Base-by-base conservation (phyloP, 2,329 filamentous ascomycete genomes). In the Epicoccum nigrum region DNA sequence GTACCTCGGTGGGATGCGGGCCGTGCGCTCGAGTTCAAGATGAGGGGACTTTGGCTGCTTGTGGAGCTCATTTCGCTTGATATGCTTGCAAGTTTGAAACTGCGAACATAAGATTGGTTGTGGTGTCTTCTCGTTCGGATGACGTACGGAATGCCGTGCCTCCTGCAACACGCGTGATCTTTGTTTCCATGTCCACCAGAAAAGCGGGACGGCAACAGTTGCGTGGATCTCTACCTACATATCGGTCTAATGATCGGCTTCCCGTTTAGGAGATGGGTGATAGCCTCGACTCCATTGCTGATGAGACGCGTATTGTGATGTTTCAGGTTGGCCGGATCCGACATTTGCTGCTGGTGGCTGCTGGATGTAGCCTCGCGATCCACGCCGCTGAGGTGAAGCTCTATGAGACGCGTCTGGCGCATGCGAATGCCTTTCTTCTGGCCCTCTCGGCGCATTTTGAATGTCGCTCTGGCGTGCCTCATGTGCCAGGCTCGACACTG, bases 31-130 rank as follows among this genome's bases (percentile, higher is more conserved):
- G 57, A 55, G 50, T 61, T 64, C 56, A 57, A 67, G 59, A 66
- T 65, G 60, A 65, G 51, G 50, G 55, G 45, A 56, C 55, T 46
- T 62, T 60, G 54, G 51, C 32, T 60, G 60, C 23, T 53, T 62
- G 68, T 71, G 67, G 68, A 71, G 59, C 67, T 72, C 68, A 73
- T 73, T 63, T 73, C 70, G 70, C 68, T 71, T 71, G 59, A 42
- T 47, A 63, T 60, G 61, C 59, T 59, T 62, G 62, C 59, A 59
- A 56, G 49, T 50, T 56, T 53, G 48, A 56, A 56, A 58, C 51
- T 57, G 51, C 55, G 38, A 54, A 45, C 45, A 52, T 41, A 50
- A 55, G 45, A 57, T 55, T 56, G 46, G 40, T 42, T 46, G 60
- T 67, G 65, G 62, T 61, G 61, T 63, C 50, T 55, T 21, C 32